Evolutionary conservation across 1,139 yeast species (phyloP).

Genomic region (Nematodospora anomalae): DNA sequence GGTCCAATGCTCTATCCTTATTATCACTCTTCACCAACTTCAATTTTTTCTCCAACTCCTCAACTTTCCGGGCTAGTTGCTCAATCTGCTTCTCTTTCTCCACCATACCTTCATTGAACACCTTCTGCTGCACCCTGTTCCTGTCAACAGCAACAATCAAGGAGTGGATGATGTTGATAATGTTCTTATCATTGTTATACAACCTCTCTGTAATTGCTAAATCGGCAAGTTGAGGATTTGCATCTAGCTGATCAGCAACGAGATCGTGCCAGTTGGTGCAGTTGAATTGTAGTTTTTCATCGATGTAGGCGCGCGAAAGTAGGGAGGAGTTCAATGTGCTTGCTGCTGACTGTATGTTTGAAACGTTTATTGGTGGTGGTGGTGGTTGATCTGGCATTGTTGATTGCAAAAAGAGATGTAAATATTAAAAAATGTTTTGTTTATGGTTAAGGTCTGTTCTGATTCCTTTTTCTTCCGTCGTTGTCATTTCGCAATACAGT

Average conservation of each 20-base stretch:
- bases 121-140: conserved; percentile 34
- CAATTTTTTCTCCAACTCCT: conserved; percentile 22
- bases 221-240: conserved; percentile 17
- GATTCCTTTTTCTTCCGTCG: too few species aligned
- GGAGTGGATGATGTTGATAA: conserved; percentile 44
- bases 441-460: too few species aligned
- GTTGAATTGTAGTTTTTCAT: conserved; percentile 32
- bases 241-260: conserved; percentile 19
- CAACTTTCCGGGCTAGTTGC: conserved; percentile 25
- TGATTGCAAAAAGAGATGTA: conserved; percentile 1
- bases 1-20: conserved; percentile 19
- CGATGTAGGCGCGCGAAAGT: conserved; percentile 39
- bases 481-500: too few species aligned
- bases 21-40: conserved; percentile 18
- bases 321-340: conserved; percentile 40
- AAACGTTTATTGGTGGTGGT: background rate
- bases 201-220: conserved; percentile 29
- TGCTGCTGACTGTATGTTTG: conserved; percentile 28
- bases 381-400: background rate
- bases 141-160: conserved; percentile 42
- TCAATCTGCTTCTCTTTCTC: conserved; percentile 34
- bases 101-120: conserved; percentile 30
- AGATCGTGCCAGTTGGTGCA: conserved; percentile 38
- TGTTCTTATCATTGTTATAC: conserved; percentile 43
- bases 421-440: too few species aligned